Percentiles rank a stretch among this genome's conserved stretches.
Evolutionary conservation across 2,329 filamentous ascomycete species (phyloP).

Genomic region (Fusarium chuoi): DNA sequence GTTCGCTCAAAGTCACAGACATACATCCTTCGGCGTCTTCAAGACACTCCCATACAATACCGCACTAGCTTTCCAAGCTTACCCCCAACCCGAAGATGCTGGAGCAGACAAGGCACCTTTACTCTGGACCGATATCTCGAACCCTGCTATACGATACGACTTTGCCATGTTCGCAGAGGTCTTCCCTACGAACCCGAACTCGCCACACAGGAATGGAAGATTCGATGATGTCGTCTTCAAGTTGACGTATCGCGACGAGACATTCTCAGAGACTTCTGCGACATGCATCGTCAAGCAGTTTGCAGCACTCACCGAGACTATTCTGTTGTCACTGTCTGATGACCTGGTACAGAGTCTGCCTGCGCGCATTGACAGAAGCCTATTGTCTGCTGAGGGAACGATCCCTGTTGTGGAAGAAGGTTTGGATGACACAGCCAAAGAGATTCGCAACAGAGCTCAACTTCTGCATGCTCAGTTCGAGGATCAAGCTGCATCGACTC

Average conservation of each 20-base stretch:
- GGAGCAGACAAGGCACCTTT: rapidly evolving
- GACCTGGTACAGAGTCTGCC: constrained; percentile 9
- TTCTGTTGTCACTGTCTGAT: neutral
- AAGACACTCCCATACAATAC: constrained; percentile 30
- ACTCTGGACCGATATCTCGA: constrained; percentile 5
- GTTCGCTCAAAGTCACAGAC: neutral
- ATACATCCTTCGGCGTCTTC: constrained; percentile 16
- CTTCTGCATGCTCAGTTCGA: constrained; percentile 23
- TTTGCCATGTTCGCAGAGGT: constrained; percentile 27
- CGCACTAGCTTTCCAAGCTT: constrained; percentile 14
- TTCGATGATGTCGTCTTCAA: constrained; percentile 18
- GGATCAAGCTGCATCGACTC: constrained; percentile 8
- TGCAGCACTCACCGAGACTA: neutral
- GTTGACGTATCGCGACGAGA: constrained; percentile 15
- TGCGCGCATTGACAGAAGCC: neutral
- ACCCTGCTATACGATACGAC: constrained; percentile 25
- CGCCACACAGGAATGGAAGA: neutral
- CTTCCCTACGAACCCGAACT: constrained; percentile 1
- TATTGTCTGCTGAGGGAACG: constrained; percentile 15
- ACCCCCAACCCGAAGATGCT: neutral
- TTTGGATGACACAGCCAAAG: neutral
- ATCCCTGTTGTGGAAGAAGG: neutral
- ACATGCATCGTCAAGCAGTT: constrained; percentile 14
- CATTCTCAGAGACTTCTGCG: neutral
- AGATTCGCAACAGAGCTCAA: neutral